Base-by-base conservation (phyloP, 192 early-diverging fungal genomes). In the Lobosporangium transversale region DNA sequence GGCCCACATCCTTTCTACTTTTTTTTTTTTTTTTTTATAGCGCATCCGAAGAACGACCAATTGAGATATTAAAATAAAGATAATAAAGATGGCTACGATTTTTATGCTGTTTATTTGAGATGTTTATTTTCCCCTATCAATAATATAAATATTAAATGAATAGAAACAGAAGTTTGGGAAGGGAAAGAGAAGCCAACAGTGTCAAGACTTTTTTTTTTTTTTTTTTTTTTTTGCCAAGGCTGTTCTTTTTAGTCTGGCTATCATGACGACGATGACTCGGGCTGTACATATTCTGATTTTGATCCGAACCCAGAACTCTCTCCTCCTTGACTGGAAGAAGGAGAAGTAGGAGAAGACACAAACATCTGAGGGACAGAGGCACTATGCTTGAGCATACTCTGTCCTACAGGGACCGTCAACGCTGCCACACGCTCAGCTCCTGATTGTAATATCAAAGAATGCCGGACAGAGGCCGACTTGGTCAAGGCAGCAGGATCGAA, bases 311-410 rank as follows among this genome's bases (percentile, higher is more conserved):
- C n/a, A n/a, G n/a, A n/a, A n/a, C n/a, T n/a, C n/a, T n/a, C n/a
- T n/a, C n/a, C n/a, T n/a, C n/a, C n/a, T n/a, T n/a, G n/a, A n/a
- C n/a, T n/a, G n/a, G n/a, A n/a, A n/a, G n/a, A n/a, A n/a, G n/a
- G n/a, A n/a, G n/a, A n/a, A n/a, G n/a, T n/a, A n/a, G n/a, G n/a
- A n/a, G n/a, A n/a, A 8, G 58, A 14, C 20, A 47, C 42, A 21
- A 62, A n/a, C 47, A 71, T 42, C 31, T 63, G 52, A 0, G 69
- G 61, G n/a, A 63, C 61, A 14, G 61, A 70, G 15, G 58, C 51
- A 23, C 69, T 71, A 48, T 62, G 69, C 26, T 45, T 63, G 33
- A 71, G 33, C 69, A 71, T 56, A 15, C 42, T 55, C 7, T 40
- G 44, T 24, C 20, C 26, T 17, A 51, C 29, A 26, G 56, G 55